Conservation (phyloP, 768 basidiomycete species). For the Phylloporus rhodoxanthus region DNA sequence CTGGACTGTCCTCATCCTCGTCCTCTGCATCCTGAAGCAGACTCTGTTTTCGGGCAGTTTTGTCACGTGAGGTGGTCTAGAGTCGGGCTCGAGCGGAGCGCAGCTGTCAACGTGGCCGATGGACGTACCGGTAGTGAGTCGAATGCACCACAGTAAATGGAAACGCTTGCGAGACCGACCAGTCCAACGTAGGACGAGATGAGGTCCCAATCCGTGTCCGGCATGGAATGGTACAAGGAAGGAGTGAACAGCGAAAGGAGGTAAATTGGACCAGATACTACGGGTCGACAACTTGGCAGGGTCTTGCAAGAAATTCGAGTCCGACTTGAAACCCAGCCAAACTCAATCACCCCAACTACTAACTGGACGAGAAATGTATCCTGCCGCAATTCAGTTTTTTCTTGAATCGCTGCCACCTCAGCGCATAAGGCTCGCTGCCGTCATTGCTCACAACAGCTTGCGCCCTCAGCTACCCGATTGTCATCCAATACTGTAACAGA, state of each 20-base stretch:
- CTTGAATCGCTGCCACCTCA: slow-evolving; percentile 62
- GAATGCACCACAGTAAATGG: slow-evolving; percentile 66
- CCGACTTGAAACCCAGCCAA: neutral
- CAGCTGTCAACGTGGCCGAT: neutral
- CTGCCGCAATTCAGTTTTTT: slow-evolving; percentile 89
- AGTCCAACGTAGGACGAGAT: slow-evolving; percentile 67
- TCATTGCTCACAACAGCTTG: no score
- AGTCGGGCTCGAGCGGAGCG: neutral
- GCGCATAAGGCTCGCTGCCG: no score
- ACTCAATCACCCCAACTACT: neutral
- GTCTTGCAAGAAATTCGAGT: neutral
- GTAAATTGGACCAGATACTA: neutral
- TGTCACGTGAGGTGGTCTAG: slow-evolving; percentile 8
- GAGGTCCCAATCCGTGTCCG: slow-evolving; percentile 47
- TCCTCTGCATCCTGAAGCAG: slow-evolving; percentile 42
- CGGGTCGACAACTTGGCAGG: neutral
- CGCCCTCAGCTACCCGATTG: no score
- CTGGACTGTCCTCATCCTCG: slow-evolving; percentile 51
- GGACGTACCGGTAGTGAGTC: slow-evolving; percentile 59
- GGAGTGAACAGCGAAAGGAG: neutral
- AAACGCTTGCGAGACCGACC: slow-evolving; percentile 54
- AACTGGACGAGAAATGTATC: slow-evolving; percentile 39
- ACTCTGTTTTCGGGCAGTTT: neutral
- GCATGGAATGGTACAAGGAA: slow-evolving; percentile 10
- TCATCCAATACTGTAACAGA: slow-evolving; percentile 49